Conservation (phyloP, 2,329 filamentous ascomycete species). For the Calonectria leucothoes region DNA sequence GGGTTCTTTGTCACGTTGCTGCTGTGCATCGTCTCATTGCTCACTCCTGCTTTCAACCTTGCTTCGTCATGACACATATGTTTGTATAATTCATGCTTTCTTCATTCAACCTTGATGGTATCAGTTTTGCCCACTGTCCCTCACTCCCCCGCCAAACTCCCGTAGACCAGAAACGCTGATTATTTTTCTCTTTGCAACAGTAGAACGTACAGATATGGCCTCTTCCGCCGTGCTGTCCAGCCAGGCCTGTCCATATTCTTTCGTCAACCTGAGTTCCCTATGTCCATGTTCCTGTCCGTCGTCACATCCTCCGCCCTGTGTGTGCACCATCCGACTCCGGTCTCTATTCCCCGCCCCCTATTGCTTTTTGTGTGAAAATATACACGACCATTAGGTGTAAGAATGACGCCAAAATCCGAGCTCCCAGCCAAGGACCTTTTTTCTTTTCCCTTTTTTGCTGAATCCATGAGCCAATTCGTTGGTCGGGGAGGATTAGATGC, state of each 20-base stretch:
- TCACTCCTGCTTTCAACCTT: background rate
- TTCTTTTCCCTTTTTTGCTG: constrained; percentile 38
- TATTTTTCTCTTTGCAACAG: constrained; percentile 34
- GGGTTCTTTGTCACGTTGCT: background rate
- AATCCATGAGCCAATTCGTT: constrained; percentile 41
- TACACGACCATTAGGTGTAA: constrained; percentile 44
- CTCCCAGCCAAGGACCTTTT: constrained; percentile 42
- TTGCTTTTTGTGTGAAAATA: constrained; percentile 43
- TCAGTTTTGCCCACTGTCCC: constrained; percentile 19
- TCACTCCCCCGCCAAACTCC: constrained; percentile 22
- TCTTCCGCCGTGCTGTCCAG: constrained; percentile 27
- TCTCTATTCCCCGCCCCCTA: constrained; percentile 36
- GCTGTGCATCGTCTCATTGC: background rate
- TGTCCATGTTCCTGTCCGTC: constrained; percentile 25
- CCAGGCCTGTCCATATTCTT: constrained; percentile 19
- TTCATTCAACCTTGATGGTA: constrained; percentile 26
- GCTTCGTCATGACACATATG: constrained; percentile 1
- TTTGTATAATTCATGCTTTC: constrained; percentile 1
- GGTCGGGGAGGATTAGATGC: constrained; percentile 44
- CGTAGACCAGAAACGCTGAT: constrained; percentile 35
- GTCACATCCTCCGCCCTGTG: constrained; percentile 32
- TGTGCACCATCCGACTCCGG: constrained; percentile 33
- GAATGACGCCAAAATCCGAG: constrained; percentile 45
- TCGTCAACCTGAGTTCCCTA: constrained; percentile 20
- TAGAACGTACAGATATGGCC: constrained; percentile 42